Conservation (phyloP, 192 early-diverging fungal species). For the Chytriomyces sp. region DNA sequence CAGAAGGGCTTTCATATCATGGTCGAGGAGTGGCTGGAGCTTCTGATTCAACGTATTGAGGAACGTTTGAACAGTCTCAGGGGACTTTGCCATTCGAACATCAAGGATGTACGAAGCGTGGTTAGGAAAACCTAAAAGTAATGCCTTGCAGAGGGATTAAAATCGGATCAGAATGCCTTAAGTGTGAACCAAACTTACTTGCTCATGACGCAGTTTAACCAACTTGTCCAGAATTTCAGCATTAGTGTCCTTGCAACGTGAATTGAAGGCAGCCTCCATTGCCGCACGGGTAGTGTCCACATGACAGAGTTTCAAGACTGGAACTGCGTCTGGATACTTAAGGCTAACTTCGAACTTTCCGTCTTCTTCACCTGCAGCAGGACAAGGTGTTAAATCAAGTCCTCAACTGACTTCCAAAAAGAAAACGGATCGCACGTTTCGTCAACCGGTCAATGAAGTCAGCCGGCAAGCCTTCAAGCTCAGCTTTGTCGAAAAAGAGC, state of each 20-base stretch:
- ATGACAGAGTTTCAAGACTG: slow-evolving; percentile 26
- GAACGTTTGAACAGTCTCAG: slow-evolving; percentile 63
- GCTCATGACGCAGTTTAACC: slow-evolving; percentile 16
- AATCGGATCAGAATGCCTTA: background rate
- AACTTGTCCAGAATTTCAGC: slow-evolving; percentile 23
- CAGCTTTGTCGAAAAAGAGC: slow-evolving; percentile 57
- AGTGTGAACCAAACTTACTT: slow-evolving; percentile 3
- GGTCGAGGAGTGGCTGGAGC: slow-evolving; percentile 61
- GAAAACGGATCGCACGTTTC: slow-evolving; percentile 42
- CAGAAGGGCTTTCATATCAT: slow-evolving; percentile 65
- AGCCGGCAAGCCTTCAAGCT: slow-evolving; percentile 76
- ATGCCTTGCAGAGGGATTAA: slow-evolving; percentile 22
- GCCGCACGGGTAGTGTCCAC: slow-evolving; percentile 1
- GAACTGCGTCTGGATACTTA: slow-evolving; percentile 67
- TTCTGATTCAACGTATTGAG: slow-evolving; percentile 64
- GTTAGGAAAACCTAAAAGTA: slow-evolving; percentile 71
- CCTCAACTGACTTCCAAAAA: slow-evolving; percentile 7
- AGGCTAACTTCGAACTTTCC: slow-evolving; percentile 72
- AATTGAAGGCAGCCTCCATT: slow-evolving; percentile 25
- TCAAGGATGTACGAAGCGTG: slow-evolving; percentile 79
- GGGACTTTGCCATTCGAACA: slow-evolving; percentile 81
- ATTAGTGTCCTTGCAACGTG: slow-evolving; percentile 16
- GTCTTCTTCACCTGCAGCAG: slow-evolving; percentile 50
- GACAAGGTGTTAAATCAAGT: background rate
- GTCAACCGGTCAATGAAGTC: slow-evolving; percentile 69